Conservation (phyloP, 352 stramenopile genomes). For the Globisporangium carolinianum region DNA sequence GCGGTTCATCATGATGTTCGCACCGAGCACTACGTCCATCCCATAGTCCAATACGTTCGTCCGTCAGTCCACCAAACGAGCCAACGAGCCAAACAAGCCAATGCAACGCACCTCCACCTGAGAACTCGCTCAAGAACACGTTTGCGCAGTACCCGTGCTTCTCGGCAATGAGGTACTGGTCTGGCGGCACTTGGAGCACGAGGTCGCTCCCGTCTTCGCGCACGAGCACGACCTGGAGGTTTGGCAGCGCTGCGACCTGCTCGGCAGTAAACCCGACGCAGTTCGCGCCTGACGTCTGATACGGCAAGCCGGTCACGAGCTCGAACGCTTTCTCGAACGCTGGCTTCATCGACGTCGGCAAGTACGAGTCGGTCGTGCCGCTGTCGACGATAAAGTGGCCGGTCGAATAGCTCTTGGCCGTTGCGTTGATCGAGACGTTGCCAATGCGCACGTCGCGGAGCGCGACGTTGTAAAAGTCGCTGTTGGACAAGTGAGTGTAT, state of each 20-base stretch:
- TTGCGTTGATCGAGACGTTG: slow-evolving; percentile 43
- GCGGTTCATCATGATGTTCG: slow-evolving; percentile 77
- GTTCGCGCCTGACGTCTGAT: slow-evolving; percentile 26
- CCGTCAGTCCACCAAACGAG: neutral
- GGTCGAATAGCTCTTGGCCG: slow-evolving; percentile 10
- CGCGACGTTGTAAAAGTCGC: slow-evolving; percentile 64
- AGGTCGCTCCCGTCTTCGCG: slow-evolving; percentile 48
- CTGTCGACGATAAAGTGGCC: slow-evolving; percentile 82
- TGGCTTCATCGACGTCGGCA: slow-evolving; percentile 41
- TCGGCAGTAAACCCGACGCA: slow-evolving; percentile 52
- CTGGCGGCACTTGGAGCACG: slow-evolving; percentile 45
- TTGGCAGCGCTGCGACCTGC: slow-evolving; percentile 45
- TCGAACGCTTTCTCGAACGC: slow-evolving; percentile 59
- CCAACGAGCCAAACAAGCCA: neutral
- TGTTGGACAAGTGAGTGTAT: neutral
- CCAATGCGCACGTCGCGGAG: slow-evolving; percentile 63
- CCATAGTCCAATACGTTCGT: neutral
- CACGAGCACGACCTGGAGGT: slow-evolving; percentile 66
- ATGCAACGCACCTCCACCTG: slow-evolving; percentile 31
- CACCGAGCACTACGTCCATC: slow-evolving; percentile 47
- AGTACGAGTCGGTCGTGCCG: slow-evolving; percentile 79
- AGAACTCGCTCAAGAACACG: slow-evolving; percentile 64
- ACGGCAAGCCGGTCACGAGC: slow-evolving; percentile 36
- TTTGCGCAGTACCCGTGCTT: slow-evolving; percentile 47
- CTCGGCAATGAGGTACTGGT: slow-evolving; percentile 56